Evolutionary conservation across 208 protist genomes (phyloP), one percentile per base, ranked within the genome.

Genomic region (Phytomonas sp.): DNA sequence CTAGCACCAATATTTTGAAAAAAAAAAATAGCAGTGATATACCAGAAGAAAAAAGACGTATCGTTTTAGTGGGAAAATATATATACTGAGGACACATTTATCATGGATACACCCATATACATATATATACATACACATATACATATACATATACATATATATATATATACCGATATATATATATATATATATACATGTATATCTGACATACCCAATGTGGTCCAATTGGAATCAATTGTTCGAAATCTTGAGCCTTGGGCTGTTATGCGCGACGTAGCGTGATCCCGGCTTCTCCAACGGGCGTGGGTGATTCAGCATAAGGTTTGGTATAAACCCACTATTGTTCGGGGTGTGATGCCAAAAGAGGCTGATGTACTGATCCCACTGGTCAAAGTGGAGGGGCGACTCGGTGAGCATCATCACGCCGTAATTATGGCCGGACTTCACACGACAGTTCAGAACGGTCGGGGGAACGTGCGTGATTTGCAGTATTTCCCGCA

Each of bases 261-360:
- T 84, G 70, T 78, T 66, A 66, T 87, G 84, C 12, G 83, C 84
- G 16, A 90, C 80, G 70, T 90, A 89, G 29, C 81, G 79, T 37
- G 86, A 87, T 26, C 84, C 86, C 0, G 78, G 81, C 74, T 84
- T 90, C 65, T 91, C 88, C 56, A 74, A 63, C 60, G 86, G 82
- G 40, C 76, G 75, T 36, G 67, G 70, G 70, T 89, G 82, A 74
- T 91, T 92, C 34, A 92, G 69, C 72, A 94, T 65, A 11, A 94
- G 75, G 56, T 70, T 73, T 0, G 84, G 76, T n/a, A 82, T 70
- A 63, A 77, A 77, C n/a, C 29, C 40, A 12, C 72, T 81, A 4
- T 61, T 65, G 60, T 85, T 88, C 66, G 74, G 72, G 10, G 75
- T 86, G 75, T 86, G 74, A n/a, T 60, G 16, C 81, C 80, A 91